Base-by-base conservation (phyloP, 2,329 filamentous ascomycete genomes). In the Fusarium sp. region DNA sequence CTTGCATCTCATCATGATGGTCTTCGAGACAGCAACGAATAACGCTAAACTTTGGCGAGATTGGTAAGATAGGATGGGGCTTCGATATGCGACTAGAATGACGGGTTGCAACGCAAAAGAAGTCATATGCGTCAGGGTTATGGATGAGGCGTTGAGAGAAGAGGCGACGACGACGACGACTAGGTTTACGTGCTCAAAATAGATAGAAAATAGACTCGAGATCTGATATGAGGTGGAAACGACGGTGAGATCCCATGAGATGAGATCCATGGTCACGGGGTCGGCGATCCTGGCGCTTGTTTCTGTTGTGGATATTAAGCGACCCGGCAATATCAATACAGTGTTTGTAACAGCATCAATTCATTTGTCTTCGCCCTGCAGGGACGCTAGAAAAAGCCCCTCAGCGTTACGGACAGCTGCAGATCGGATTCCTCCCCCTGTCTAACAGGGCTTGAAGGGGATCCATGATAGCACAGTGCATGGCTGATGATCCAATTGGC, bases 181-280 rank as follows among this genome's bases (percentile, higher is more conserved):
- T 49, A 22, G 38, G 58, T 33, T 31, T 38, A 22, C 22, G 33
- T 36, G 22, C 42, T 29, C 29, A 22, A 49, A 49, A 22, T 53
- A 52, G 27, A 62, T 38, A 17, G 27, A 52, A 42, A 65, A 36
- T 17, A 36, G 33, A 35, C 31, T 38, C 18, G 31, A 58, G 45
- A 45, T 47, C 36, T 65, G 41, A 52, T 60, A 33, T 65, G 56
- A 70, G 49, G 49, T 73, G 69, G 70, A 68, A 73, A 69, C 72
- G 57, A 63, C 57, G 57, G 47, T 55, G 47, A 31, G 49, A 49
- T 60, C 35, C 31, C 42, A 62, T 29, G 22, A n/a, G 29, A 56
- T 42, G 50, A 31, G 56, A 56, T 35, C 14, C 22, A 20, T 45
- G 17, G 44, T 68, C 65, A 63, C 64, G 56, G 57, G 65, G 49